Conservation (phyloP, 106 monocot genomes). For the Gastrodia elata region DNA sequence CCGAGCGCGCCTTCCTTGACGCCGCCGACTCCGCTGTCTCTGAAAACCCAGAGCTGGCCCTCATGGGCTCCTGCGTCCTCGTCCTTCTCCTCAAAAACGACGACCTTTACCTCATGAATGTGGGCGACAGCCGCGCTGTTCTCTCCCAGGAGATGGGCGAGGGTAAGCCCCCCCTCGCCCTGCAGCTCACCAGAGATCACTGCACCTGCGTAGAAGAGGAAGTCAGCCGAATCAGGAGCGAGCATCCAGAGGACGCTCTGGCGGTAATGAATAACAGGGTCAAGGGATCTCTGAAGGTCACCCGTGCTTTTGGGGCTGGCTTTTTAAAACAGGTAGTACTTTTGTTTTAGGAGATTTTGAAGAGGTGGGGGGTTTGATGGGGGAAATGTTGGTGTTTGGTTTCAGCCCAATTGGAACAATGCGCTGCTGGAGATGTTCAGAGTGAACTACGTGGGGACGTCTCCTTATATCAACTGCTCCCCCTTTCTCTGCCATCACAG, state of each 20-base stretch:
- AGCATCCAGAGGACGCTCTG: constrained; percentile 26
- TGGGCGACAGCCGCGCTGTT: constrained; percentile 67
- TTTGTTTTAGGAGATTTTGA: background rate
- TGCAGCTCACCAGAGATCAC: constrained; percentile 57
- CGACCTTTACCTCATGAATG: constrained; percentile 65
- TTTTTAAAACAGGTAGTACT: constrained; percentile 41
- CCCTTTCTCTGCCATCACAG: constrained; percentile 48
- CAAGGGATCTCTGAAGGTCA: constrained; percentile 49
- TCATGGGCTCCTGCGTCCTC: constrained; percentile 70
- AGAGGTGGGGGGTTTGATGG: too few species aligned
- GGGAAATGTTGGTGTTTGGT: background rate
- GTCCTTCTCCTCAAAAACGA: constrained; percentile 59
- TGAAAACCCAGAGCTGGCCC: constrained; percentile 48
- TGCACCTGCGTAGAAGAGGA: constrained; percentile 37
- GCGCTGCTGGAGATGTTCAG: constrained; percentile 58
- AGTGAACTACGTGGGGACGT: constrained; percentile 51
- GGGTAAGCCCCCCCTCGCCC: constrained; percentile 9
- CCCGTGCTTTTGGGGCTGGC: constrained; percentile 54
- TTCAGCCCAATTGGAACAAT: constrained; percentile 81
- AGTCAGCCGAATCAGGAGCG: constrained; percentile 18
- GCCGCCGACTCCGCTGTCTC: constrained; percentile 29
- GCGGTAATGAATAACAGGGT: constrained; percentile 39
- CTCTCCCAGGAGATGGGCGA: constrained; percentile 20
- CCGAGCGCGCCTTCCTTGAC: constrained; percentile 45
- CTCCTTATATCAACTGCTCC: constrained; percentile 59